phyloP scores from a whole-genome alignment of 1,284 basidiomycete genomes.

The Boletus sp. region DNA sequence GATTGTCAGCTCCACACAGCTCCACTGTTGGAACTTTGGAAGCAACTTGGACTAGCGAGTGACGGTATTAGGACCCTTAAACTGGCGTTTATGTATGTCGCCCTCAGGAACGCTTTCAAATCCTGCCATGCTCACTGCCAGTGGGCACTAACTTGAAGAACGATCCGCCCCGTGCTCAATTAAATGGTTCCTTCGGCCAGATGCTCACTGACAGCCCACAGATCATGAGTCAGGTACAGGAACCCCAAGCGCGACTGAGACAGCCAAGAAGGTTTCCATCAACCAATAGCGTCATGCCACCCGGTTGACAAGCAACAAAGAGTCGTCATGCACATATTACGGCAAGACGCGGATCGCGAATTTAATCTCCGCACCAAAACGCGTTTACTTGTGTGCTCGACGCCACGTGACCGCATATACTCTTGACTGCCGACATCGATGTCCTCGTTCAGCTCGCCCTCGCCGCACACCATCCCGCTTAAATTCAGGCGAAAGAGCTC shows the following conservation, averaged over 20 bases:
- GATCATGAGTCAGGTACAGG: neutral
- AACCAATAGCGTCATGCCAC: neutral
- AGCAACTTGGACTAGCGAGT: no score
- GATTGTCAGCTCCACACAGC: no score
- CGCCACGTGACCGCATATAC: slow-evolving; percentile 34
- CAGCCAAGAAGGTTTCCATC: neutral
- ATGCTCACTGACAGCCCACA: no score
- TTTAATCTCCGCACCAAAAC: slow-evolving; percentile 37
- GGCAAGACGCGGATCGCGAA: slow-evolving; percentile 18
- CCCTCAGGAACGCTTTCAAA: neutral
- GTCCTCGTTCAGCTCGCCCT: slow-evolving; percentile 15
- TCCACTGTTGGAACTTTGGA: no score
- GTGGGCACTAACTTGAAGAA: no score
- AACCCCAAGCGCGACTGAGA: neutral
- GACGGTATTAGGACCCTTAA: no score
- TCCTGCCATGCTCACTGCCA: no score
- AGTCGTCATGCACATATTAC: slow-evolving; percentile 5
- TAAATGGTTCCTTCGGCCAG: neutral
- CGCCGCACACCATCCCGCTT: slow-evolving; percentile 15
- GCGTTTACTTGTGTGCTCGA: slow-evolving; percentile 29
- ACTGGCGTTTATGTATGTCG: neutral
- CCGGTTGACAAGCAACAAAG: neutral
- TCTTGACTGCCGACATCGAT: slow-evolving; percentile 29
- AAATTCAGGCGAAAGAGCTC: slow-evolving; percentile 24
- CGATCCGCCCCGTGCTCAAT: neutral